Base-by-base conservation (phyloP, 352 stramenopile species). In the Pythium periplocum region DNA sequence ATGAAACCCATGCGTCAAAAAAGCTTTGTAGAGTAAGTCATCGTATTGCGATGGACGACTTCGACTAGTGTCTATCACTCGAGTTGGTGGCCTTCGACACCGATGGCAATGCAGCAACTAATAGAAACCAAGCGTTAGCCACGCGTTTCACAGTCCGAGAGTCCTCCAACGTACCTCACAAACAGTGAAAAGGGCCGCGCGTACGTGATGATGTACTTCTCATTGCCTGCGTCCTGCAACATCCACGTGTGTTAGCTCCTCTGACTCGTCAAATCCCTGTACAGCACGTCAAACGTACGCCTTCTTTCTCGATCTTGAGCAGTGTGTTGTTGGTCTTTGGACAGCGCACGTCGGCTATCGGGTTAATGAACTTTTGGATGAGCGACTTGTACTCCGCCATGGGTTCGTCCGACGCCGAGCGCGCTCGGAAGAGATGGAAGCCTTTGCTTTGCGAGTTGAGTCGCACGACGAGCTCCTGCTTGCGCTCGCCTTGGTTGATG, bases 191-290 rank as follows among this genome's bases (percentile, higher is more conserved):
- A 90, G 7, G 82, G 82, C 2, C 68, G 67, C 54, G 75, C 77
- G 62, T 92, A 92, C 8, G 75, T 83, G 54, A 92, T 69, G 42
- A 92, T 80, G 53, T 83, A 88, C 65, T 92, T 92, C 48, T 86
- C 75, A 30, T 66, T 74, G 4, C 74, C 73, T 10, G 61, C 62
- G 11, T 91, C 81, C 81, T 91, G 51, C 1, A 30, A 46, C 12
- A 17, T 6, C 48, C 10, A 32, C 9, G 17, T 26, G 17, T 26
- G 17, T 26, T 26, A 26, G 17, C 17, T 26, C 17, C 17, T 26
- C 17, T 26, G 17, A 26, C 17, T 26, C 17, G 17, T 26, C 17
- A 26, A 26, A 0, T 26, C 17, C 17, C 17, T 0, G 17, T 26
- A 26, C 17, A 26, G 17, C 17, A 26, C 17, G 51, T 48, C 11